Percentiles rank a stretch among this genome's conserved stretches.
Conservation (phyloP, 139 green algal genomes). For the Closterium sp. region DNA sequence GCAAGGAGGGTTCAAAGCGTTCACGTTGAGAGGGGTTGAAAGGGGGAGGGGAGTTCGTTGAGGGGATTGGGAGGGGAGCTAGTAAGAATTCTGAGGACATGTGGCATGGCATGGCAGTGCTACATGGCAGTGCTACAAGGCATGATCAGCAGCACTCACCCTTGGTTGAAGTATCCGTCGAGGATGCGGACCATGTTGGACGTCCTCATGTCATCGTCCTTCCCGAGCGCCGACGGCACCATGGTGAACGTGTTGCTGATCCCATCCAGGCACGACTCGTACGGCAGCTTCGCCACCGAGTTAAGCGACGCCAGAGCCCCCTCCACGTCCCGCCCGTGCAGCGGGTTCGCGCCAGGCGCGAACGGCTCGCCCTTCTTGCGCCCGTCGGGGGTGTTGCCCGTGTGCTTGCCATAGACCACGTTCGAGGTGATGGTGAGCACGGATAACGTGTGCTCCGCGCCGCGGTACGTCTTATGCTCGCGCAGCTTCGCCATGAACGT, state of each 20-base stretch:
- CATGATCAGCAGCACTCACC: no score
- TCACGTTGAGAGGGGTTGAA: no score
- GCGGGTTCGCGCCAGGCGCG: conserved; percentile 60
- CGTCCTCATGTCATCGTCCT: conserved; percentile 37
- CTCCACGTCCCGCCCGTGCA: conserved; percentile 62
- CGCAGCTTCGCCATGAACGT: conserved; percentile 61
- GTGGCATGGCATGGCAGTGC: no score
- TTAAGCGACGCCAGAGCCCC: conserved; percentile 61
- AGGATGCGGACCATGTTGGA: conserved; percentile 67
- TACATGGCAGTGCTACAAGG: no score
- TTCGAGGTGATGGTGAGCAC: conserved; percentile 80
- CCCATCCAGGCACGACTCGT: conserved; percentile 66
- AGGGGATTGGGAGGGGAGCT: no score
- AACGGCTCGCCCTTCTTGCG: conserved; percentile 69
- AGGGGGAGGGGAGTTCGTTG: no score
- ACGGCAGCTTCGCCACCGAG: conserved; percentile 56
- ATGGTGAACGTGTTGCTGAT: conserved; percentile 77
- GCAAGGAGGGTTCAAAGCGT: no score
- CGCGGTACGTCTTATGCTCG: conserved; percentile 60
- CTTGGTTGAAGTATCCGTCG: conserved; percentile 68
- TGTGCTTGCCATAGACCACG: conserved; percentile 69
- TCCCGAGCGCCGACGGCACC: conserved; percentile 59
- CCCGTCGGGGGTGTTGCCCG: conserved; percentile 70
- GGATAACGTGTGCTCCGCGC: conserved; percentile 65
- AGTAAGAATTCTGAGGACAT: no score